These are phyloP conservation scores for Grosmannia serpens DNA, from an alignment of 2,329 filamentous ascomycete species.

Conservation along the genomic window DNA sequence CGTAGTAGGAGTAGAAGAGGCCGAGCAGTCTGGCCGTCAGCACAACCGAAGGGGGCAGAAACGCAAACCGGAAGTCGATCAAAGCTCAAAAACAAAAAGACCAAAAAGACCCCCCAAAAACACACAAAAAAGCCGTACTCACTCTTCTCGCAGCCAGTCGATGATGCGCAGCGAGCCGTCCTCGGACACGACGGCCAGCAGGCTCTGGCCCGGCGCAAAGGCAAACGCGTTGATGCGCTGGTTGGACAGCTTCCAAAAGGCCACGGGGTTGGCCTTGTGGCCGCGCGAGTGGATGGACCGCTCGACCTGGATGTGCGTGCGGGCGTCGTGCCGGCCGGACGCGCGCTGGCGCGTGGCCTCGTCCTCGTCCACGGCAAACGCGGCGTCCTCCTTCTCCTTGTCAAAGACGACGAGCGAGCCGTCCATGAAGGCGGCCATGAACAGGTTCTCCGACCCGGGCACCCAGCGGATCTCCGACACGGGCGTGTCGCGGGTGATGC, in stretches of 20 bases:
- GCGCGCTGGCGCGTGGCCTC: conserved; percentile 22
- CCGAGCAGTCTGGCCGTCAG: conserved; percentile 55
- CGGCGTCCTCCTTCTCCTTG: conserved; percentile 87
- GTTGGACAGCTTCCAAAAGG: conserved; percentile 85
- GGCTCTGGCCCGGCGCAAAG: conserved; percentile 80
- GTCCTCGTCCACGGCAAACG: conserved; percentile 62
- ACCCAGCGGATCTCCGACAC: conserved; percentile 88
- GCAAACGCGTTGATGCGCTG: conserved; percentile 83
- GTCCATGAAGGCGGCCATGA: conserved; percentile 85
- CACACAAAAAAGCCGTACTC: conserved; percentile 20
- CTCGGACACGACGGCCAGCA: conserved; percentile 83
- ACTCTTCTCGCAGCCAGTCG: conserved; percentile 86
- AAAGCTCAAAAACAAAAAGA: conserved; percentile 51
- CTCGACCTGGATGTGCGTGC: conserved; percentile 54
- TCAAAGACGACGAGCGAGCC: conserved; percentile 89
- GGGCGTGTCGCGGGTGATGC: conserved; percentile 74
- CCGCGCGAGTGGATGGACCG: conserved; percentile 93
- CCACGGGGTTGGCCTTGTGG: conserved; percentile 86
- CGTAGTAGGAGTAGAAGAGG: conserved; percentile 85
- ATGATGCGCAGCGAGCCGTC: conserved; percentile 84
- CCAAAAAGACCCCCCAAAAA: neutral
- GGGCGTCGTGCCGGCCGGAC: conserved; percentile 16
- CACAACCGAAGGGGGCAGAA: too few species aligned
- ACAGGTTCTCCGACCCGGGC: conserved; percentile 84
- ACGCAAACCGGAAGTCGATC: too few species aligned